Evolutionary conservation across 768 basidiomycete genomes (phyloP), one percentile per base, ranked within the genome.

Genomic region (Asterophora lycoperdoides): DNA sequence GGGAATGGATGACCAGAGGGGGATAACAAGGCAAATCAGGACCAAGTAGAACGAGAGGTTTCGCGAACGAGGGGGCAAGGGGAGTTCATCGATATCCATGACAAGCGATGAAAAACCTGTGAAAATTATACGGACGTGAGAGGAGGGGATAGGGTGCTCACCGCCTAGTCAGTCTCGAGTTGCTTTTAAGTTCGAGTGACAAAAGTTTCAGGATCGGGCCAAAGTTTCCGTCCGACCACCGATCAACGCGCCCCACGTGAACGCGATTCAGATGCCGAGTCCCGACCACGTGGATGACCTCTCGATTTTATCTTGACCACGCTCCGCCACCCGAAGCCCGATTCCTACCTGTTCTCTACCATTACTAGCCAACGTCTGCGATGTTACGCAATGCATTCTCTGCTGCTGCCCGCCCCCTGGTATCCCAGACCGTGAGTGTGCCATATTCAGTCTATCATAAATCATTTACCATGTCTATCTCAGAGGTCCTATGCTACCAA

Each of bases 321-420:
- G 30, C 26, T 48, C 48, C 44, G 46, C 30, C 54, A 53, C 54
- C 49, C 50, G 70, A 66, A 58, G 52, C 52, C 52, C 63, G 68
- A 60, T 61, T 63, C 67, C 53, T 56, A 44, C 53, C 57, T 61
- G 61, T 61, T 59, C 48, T 58, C 57, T 60, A 48, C 56, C 54
- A 55, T 57, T 49, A 23, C 23, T 32, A 18, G 52, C 58, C 62
- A 61, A 60, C 66, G 60, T 67, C 64, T 65, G 66, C 55, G 63
- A 86, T 88, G 81, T 68, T 89, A 64, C 83, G 83, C 72, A 81
- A 76, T 71, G 78, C 79, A 56, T 57, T 87, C 60, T 69, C 79
- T 52, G 68, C 75, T 13, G 74, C 75, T 51, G 68, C 76, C 45
- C 83, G 84, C 52, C 78, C 84, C 36, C 64, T 72, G 38, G 55